Conservation (phyloP, 305 asterid species). For the Petunia hybrid region DNA sequence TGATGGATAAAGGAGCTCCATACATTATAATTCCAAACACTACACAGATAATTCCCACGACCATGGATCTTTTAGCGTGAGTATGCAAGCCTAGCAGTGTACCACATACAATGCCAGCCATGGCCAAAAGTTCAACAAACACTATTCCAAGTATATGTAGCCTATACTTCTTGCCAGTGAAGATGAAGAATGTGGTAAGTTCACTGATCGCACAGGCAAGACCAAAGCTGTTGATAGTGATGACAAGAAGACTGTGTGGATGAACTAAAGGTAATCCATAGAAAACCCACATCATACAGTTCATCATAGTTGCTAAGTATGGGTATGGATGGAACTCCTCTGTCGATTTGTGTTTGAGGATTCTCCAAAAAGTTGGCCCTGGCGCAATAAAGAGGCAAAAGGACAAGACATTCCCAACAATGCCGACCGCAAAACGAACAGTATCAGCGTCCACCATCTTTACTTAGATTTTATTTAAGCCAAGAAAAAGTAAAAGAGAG, state of each 20-base stretch:
- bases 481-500: no score
- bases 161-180: constrained; percentile 45
- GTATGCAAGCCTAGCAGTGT: constrained; percentile 51
- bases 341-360: constrained; percentile 50
- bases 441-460: no score
- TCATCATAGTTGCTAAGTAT: constrained; percentile 60
- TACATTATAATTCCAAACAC: constrained; percentile 68
- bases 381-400: no score
- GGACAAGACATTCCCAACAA: no score
- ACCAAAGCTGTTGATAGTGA: constrained; percentile 66
- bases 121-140: constrained; percentile 35
- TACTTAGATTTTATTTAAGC: no score
- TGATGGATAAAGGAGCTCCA: constrained; percentile 69
- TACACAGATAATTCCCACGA: constrained; percentile 61
- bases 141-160: constrained; percentile 35
- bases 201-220: constrained; percentile 51
- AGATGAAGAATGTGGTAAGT: constrained; percentile 55
- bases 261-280: constrained; percentile 68
- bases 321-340: constrained; percentile 82
- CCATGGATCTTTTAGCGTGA: constrained; percentile 48
- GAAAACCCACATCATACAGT: constrained; percentile 69
- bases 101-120: constrained; percentile 38
- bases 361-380: constrained; percentile 59
- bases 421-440: no score
- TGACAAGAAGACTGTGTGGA: constrained; percentile 62